A percentile compares a stretch with the other conserved stretches of the same genome.
These are phyloP conservation scores for Fallopia convolvulus DNA, from an alignment of 148 eudicot genomes.

Conservation along the genomic window DNA sequence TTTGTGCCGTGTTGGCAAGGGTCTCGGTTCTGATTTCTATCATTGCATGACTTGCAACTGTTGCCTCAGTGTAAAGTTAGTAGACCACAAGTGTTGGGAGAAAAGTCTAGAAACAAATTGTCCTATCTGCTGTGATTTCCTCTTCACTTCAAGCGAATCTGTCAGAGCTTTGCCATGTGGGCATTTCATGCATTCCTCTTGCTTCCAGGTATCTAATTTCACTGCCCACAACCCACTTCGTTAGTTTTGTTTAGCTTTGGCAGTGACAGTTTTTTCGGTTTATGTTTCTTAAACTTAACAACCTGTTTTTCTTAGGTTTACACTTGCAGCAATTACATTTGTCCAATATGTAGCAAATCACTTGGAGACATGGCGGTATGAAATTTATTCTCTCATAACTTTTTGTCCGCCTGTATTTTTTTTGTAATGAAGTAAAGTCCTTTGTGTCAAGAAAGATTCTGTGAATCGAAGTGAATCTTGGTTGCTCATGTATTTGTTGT, in stretches of 20 bases:
- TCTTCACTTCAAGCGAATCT: slow-evolving; percentile 81
- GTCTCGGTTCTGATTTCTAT: slow-evolving; percentile 78
- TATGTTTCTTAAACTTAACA: neutral
- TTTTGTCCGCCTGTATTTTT: neutral
- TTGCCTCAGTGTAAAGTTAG: slow-evolving; percentile 64
- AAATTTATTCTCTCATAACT: neutral
- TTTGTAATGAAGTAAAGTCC: neutral
- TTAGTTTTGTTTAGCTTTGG: neutral
- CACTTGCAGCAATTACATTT: slow-evolving; percentile 76
- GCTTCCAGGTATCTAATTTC: slow-evolving; percentile 65
- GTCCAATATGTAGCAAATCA: slow-evolving; percentile 95
- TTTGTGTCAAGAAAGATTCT: neutral
- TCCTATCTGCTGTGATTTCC: slow-evolving; percentile 88
- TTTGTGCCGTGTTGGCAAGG: slow-evolving; percentile 71
- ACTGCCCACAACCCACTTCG: neutral
- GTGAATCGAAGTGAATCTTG: neutral
- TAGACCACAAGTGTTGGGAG: slow-evolving; percentile 82
- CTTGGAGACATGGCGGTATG: slow-evolving; percentile 97
- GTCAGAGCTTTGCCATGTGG: slow-evolving; percentile 90
- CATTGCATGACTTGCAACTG: slow-evolving; percentile 96
- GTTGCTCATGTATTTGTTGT: neutral
- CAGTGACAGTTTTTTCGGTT: neutral
- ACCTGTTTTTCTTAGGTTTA: slow-evolving; percentile 43
- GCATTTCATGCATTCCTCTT: slow-evolving; percentile 94
- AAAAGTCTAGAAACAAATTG: slow-evolving; percentile 88